These are phyloP conservation scores for Emericellopsis cladophorae DNA, from an alignment of 2,329 filamentous ascomycete species.

Conservation along the genomic window DNA sequence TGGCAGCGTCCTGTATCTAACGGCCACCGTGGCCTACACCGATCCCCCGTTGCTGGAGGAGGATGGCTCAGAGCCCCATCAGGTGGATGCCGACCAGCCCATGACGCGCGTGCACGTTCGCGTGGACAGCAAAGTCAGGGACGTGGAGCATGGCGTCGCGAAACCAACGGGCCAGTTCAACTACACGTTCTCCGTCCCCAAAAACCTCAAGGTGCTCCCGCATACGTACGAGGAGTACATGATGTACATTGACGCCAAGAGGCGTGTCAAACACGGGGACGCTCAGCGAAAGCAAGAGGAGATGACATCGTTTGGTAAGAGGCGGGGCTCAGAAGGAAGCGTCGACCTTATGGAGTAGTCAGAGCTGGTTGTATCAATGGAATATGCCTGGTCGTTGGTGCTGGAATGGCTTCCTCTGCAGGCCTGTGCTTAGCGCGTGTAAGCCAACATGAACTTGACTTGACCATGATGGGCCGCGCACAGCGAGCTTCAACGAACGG, in stretches of 20 bases:
- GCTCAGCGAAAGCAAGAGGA: background rate
- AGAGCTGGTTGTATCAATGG: no score
- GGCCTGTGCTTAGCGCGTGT: no score
- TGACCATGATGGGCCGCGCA: no score
- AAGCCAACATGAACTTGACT: no score
- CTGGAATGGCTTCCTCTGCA: no score
- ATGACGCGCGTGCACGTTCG: conserved; percentile 15
- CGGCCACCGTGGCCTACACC: conserved; percentile 14
- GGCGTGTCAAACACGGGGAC: conserved; percentile 9
- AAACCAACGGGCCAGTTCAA: conserved; percentile 17
- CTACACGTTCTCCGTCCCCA: conserved; percentile 16
- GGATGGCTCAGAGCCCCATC: conserved; percentile 11
- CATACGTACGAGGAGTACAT: conserved; percentile 17
- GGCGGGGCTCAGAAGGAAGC: background rate
- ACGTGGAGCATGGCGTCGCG: conserved; percentile 15
- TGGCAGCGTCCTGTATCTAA: conserved; percentile 14
- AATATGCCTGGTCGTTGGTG: no score
- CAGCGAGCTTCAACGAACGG: no score
- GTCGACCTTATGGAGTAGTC: background rate
- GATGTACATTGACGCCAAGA: conserved; percentile 15
- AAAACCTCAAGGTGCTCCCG: conserved; percentile 13
- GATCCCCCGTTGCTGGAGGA: conserved; percentile 15
- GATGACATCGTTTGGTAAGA: background rate
- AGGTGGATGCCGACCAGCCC: conserved; percentile 8
- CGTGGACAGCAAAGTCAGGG: conserved; percentile 16